Evolutionary conservation across 2,329 filamentous ascomycete genomes (phyloP).

Genomic region (Cryphonectria nitschkei): DNA sequence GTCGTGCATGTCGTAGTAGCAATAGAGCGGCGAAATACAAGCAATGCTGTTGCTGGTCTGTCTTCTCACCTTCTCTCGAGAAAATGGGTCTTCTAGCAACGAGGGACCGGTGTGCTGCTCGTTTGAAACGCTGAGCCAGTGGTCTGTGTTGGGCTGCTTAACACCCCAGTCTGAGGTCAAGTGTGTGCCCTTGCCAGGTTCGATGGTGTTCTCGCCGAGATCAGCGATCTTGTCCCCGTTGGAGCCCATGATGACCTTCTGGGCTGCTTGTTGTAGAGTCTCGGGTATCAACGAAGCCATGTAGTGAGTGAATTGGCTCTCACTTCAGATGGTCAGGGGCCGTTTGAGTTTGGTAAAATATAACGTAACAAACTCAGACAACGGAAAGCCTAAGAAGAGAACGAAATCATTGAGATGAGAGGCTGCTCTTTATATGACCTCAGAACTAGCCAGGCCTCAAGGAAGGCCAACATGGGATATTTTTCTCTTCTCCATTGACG

Average conservation of each 20-base stretch:
- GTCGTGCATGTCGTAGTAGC: not conserved
- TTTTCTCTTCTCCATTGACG: conserved; percentile 14
- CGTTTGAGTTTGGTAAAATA: not conserved
- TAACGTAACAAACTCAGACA: too few relatives aligned
- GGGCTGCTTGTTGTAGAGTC: conserved; percentile 39
- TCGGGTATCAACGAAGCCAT: conserved; percentile 36
- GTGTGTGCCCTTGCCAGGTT: conserved; percentile 59
- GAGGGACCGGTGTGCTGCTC: conserved; percentile 67
- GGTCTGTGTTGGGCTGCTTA: conserved; percentile 72
- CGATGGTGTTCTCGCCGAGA: conserved; percentile 60
- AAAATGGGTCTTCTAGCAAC: conserved; percentile 73
- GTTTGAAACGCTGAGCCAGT: conserved; percentile 72
- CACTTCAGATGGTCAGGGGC: not conserved
- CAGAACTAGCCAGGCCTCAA: not conserved
- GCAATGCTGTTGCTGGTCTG: too few relatives aligned
- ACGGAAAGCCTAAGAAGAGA: not conserved
- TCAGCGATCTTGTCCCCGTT: conserved; percentile 62
- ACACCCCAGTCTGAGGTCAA: conserved; percentile 80
- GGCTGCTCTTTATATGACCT: not conserved
- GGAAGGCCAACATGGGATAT: conserved; percentile 19
- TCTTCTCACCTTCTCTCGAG: conserved; percentile 67
- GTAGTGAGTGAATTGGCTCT: not conserved
- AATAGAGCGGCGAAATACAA: too few relatives aligned
- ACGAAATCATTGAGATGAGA: not conserved
- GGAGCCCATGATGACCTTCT: conserved; percentile 46